phyloP scores from a whole-genome alignment of 257 asterid genomes.

The Fraxinus americana region DNA sequence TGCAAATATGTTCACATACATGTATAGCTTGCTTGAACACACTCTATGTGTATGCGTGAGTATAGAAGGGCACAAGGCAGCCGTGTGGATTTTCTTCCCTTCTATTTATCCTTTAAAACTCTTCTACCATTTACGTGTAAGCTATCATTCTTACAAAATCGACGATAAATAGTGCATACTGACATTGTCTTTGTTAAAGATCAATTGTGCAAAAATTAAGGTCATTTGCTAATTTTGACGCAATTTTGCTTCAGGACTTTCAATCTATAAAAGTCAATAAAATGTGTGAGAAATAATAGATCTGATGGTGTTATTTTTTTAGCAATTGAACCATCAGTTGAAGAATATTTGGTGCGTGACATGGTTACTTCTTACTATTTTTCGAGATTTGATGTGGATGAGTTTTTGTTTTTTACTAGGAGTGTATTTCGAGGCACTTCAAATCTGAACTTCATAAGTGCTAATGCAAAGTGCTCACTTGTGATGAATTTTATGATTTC shows the following conservation, averaged over 20 bases:
- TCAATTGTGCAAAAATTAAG: not conserved
- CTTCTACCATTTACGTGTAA: not conserved
- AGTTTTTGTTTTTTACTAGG: no score
- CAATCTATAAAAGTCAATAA: not conserved
- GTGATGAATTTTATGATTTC: not conserved
- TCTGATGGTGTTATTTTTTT: not conserved
- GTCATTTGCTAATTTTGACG: not conserved
- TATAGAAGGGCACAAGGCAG: not conserved
- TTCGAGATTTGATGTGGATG: not conserved
- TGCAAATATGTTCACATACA: not conserved
- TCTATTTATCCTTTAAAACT: no score
- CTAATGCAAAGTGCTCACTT: not conserved
- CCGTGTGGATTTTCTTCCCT: not conserved
- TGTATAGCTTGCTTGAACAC: not conserved
- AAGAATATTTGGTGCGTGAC: not conserved
- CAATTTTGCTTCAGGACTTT: not conserved
- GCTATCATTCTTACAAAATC: not conserved
- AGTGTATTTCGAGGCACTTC: not conserved
- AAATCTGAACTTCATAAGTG: not conserved
- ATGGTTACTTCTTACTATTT: not conserved
- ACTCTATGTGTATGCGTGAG: not conserved
- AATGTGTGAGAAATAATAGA: not conserved
- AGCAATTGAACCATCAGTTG: not conserved
- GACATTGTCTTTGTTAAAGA: not conserved
- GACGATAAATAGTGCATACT: not conserved